Conservation (phyloP, 441 rosid genomes). For the Erodium trifolium region DNA sequence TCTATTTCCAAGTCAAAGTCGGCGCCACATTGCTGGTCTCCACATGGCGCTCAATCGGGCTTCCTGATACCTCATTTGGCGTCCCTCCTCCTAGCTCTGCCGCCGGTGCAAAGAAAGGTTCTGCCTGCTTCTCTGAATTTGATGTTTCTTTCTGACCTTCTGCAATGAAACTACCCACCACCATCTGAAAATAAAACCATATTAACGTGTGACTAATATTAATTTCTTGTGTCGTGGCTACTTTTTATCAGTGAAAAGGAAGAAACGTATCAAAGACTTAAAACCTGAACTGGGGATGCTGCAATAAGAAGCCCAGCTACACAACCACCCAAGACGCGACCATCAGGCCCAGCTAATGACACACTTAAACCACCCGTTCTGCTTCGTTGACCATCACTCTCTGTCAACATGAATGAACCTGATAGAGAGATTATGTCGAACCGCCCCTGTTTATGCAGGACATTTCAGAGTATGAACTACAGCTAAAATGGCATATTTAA, state of each 20-base stretch:
- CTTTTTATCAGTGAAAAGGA: background rate
- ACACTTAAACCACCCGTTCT: slow-evolving; percentile 49
- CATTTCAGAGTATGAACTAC: background rate
- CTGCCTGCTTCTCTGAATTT: slow-evolving; percentile 16
- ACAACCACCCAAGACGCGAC: slow-evolving; percentile 49
- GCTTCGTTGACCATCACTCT: slow-evolving; percentile 35
- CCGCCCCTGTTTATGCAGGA: slow-evolving; percentile 35
- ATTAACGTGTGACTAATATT: background rate
- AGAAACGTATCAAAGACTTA: background rate
- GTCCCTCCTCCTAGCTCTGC: slow-evolving; percentile 2
- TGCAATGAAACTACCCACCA: slow-evolving; percentile 29
- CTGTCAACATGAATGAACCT: slow-evolving; percentile 41
- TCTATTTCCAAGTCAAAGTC: background rate
- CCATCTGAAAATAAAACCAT: slow-evolving; percentile 20
- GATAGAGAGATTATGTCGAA: slow-evolving; percentile 51
- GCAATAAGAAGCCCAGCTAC: slow-evolving; percentile 49
- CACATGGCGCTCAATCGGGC: background rate
- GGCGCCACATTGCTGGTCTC: too few species aligned
- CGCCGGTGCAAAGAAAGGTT: slow-evolving; percentile 16
- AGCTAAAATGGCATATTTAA: background rate
- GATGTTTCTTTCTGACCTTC: slow-evolving; percentile 18
- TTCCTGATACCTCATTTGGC: background rate
- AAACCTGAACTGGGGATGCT: slow-evolving; percentile 49
- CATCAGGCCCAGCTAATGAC: slow-evolving; percentile 48
- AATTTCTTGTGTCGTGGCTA: too few species aligned